phyloP scores from a whole-genome alignment of 169 alveolate genomes.

The Cryptosporidium sp. region DNA sequence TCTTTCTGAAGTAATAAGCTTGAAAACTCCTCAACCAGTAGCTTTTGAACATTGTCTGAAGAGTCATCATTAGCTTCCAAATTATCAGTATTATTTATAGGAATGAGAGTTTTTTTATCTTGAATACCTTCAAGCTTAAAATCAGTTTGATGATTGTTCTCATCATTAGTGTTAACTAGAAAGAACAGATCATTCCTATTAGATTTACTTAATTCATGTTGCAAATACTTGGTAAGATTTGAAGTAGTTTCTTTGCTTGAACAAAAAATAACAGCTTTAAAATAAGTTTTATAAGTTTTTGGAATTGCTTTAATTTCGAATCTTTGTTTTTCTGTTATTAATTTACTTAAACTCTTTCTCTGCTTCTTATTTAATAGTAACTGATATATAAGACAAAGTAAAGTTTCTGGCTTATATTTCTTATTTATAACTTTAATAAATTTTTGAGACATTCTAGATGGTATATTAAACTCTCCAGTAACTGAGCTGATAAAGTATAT shows the following conservation, averaged over 20 bases:
- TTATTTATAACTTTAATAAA: constrained; percentile 42
- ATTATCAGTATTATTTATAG: background rate
- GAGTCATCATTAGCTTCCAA: background rate
- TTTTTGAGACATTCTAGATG: constrained; percentile 58
- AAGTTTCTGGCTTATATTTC: constrained; percentile 11
- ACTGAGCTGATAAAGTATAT: constrained; percentile 55
- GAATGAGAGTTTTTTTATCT: background rate
- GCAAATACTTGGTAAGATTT: constrained; percentile 38
- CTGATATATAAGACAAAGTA: constrained; percentile 49
- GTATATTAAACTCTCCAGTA: constrained; percentile 54
- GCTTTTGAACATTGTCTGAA: background rate
- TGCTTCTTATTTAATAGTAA: background rate
- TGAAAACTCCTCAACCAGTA: constrained; percentile 51
- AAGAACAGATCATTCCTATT: background rate
- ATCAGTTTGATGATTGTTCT: background rate
- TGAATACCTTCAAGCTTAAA: background rate
- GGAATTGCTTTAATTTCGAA: constrained; percentile 13
- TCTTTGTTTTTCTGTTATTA: background rate
- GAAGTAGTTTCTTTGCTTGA: constrained; percentile 51
- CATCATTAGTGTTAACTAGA: background rate
- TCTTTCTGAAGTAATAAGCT: constrained; percentile 58
- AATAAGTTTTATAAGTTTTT: constrained; percentile 15
- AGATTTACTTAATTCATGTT: constrained; percentile 1
- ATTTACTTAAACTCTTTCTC: background rate
- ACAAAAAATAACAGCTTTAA: constrained; percentile 44